A percentile compares a stretch with the other conserved stretches of the same genome.
Evolutionary conservation across 2,329 filamentous ascomycete genomes (phyloP).

Genomic region (Cercospora brassicicola): DNA sequence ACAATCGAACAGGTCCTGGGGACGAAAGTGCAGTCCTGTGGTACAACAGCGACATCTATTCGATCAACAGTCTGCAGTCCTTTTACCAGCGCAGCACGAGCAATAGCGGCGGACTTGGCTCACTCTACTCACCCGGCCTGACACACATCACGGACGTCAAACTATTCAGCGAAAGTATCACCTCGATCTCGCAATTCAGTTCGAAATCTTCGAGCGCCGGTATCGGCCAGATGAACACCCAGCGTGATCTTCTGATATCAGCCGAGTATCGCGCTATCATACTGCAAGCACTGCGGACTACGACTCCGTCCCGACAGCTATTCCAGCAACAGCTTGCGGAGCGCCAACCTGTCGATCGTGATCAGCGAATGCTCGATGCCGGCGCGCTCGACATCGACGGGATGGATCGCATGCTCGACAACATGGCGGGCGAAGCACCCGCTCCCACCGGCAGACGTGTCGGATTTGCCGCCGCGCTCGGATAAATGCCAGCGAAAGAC

Average conservation of each 20-base stretch:
- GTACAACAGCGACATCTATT: slow-evolving; percentile 48
- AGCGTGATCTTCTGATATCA: slow-evolving; percentile 47
- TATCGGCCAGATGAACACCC: slow-evolving; percentile 46
- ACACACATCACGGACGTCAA: slow-evolving; percentile 45
- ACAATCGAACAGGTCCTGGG: slow-evolving; percentile 35
- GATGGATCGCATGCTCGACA: slow-evolving; percentile 49
- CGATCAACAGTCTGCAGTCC: slow-evolving; percentile 47
- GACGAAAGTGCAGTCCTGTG: slow-evolving; percentile 52
- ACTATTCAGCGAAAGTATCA: slow-evolving; percentile 46
- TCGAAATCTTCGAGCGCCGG: slow-evolving; percentile 33
- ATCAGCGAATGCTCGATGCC: slow-evolving; percentile 47
- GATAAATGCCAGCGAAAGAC: not conserved
- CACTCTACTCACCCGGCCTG: slow-evolving; percentile 45
- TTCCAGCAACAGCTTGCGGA: slow-evolving; percentile 36
- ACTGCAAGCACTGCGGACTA: slow-evolving; percentile 38
- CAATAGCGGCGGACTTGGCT: slow-evolving; percentile 37
- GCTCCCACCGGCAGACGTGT: slow-evolving; percentile 39
- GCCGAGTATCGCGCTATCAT: slow-evolving; percentile 50
- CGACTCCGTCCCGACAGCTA: slow-evolving; percentile 37
- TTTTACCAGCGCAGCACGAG: slow-evolving; percentile 48
- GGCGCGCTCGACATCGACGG: slow-evolving; percentile 51
- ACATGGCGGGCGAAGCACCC: slow-evolving; percentile 29
- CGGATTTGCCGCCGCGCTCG: slow-evolving; percentile 35
- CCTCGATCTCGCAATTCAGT: slow-evolving; percentile 47
- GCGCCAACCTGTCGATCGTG: slow-evolving; percentile 28